phyloP scores from a whole-genome alignment of 306 rosid genomes.

The Sicyos edulis region DNA sequence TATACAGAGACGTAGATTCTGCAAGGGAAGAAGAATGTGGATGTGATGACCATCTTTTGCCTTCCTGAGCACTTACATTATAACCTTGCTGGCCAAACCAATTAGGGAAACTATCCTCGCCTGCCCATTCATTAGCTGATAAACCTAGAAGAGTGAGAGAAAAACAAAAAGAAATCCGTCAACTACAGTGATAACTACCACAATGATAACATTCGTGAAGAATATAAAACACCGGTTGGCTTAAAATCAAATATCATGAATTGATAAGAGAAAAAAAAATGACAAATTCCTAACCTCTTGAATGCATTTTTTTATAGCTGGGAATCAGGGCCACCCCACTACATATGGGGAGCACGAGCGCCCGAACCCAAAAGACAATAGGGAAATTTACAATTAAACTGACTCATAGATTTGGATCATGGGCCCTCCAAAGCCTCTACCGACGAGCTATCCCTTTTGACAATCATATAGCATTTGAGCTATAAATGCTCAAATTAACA shows the following conservation, averaged over 20 bases:
- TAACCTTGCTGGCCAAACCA: slow-evolving; percentile 45
- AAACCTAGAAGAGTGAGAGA: slow-evolving; percentile 39
- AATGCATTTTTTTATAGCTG: not conserved
- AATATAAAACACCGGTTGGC: not conserved
- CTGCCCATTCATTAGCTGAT: slow-evolving; percentile 56
- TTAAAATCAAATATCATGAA: not conserved
- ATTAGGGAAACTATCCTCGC: slow-evolving; percentile 35
- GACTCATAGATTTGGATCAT: no score
- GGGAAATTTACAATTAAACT: no score
- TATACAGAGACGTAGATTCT: slow-evolving; percentile 58
- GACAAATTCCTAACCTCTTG: not conserved
- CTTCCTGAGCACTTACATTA: slow-evolving; percentile 39
- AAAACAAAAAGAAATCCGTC: slow-evolving; percentile 5
- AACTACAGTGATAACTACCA: no score
- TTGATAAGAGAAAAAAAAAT: not conserved
- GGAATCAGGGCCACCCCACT: no score
- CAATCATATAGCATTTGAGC: not conserved
- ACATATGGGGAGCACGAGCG: no score
- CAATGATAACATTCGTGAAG: not conserved
- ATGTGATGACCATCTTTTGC: slow-evolving; percentile 63
- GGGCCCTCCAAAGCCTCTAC: no score
- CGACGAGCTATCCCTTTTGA: not conserved
- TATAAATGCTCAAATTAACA: not conserved
- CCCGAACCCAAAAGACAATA: no score
- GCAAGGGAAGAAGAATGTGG: slow-evolving; percentile 42